These are phyloP conservation scores for Cyclostephanos tholiformis DNA, from an alignment of 108 stramenopile genomes.

Conservation along the genomic window DNA sequence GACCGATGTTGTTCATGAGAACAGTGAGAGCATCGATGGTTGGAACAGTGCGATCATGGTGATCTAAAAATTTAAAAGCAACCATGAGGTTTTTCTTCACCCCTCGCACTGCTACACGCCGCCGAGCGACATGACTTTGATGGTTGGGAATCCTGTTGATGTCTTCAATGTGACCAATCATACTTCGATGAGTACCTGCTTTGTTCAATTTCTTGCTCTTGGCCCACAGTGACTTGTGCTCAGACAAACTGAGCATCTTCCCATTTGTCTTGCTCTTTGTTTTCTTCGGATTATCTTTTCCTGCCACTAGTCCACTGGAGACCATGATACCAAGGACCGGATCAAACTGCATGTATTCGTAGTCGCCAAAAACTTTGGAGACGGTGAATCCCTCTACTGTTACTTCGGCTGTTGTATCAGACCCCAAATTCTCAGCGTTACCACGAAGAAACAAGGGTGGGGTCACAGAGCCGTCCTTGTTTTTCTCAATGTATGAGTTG, in stretches of 20 bases:
- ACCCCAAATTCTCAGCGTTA: not conserved
- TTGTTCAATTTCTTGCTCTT: not conserved
- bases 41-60: constrained; percentile 40
- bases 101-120: not conserved
- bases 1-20: constrained; percentile 48
- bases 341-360: constrained; percentile 1
- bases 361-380: not conserved
- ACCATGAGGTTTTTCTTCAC: constrained; percentile 38
- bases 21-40: constrained; percentile 43
- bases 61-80: constrained; percentile 54
- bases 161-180: not conserved
- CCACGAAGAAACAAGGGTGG: not conserved
- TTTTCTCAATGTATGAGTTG: not conserved
- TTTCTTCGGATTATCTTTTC: not conserved
- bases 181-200: not conserved
- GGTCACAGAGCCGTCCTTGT: constrained; percentile 5
- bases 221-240: not conserved
- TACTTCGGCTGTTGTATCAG: not conserved
- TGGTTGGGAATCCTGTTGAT: not conserved
- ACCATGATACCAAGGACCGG: not conserved
- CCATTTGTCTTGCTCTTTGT: not conserved
- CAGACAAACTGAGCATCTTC: not conserved
- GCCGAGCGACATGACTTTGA: not conserved
- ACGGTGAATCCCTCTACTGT: constrained; percentile 1
- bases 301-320: constrained; percentile 4